A percentile compares a stretch with the other conserved stretches of the same genome.
These are phyloP conservation scores for Oxyria digyna DNA, from an alignment of 148 eudicot species.

Conservation along the genomic window DNA sequence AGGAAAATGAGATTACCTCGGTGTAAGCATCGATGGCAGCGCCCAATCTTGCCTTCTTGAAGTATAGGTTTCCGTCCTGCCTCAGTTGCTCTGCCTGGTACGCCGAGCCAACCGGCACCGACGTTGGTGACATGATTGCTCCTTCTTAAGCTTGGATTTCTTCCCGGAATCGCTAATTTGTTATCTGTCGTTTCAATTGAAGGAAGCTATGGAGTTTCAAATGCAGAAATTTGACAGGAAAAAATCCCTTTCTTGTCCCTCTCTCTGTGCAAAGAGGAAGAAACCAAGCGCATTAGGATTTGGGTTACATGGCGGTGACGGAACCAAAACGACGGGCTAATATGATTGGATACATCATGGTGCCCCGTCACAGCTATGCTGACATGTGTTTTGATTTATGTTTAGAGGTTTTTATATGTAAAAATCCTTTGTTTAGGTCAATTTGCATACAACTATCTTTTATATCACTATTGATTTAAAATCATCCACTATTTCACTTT, in stretches of 20 bases:
- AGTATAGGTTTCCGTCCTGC: conserved; percentile 57
- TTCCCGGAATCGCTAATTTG: not conserved
- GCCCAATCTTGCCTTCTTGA: conserved; percentile 48
- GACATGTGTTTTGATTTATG: too few species aligned
- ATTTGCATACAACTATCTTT: too few species aligned
- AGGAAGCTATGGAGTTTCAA: not conserved
- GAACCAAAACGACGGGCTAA: not conserved
- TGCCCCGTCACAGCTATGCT: too few species aligned
- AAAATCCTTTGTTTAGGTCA: too few species aligned
- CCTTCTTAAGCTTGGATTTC: not conserved
- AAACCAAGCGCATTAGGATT: not conserved
- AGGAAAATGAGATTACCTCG: conserved; percentile 27
- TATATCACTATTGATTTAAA: too few species aligned
- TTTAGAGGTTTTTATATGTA: too few species aligned
- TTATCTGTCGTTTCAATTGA: not conserved
- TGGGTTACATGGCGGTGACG: not conserved
- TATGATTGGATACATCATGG: too few species aligned
- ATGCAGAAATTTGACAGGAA: not conserved
- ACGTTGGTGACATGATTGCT: conserved; percentile 32
- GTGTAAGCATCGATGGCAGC: conserved; percentile 98
- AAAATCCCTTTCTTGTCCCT: not conserved
- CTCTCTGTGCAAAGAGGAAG: not conserved
- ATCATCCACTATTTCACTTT: too few species aligned
- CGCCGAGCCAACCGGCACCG: conserved; percentile 14
- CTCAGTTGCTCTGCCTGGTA: conserved; percentile 63